These are phyloP conservation scores for Aspergillus coremiiformis DNA, from an alignment of 495 filamentous ascomycete genomes.

Conservation along the genomic window DNA sequence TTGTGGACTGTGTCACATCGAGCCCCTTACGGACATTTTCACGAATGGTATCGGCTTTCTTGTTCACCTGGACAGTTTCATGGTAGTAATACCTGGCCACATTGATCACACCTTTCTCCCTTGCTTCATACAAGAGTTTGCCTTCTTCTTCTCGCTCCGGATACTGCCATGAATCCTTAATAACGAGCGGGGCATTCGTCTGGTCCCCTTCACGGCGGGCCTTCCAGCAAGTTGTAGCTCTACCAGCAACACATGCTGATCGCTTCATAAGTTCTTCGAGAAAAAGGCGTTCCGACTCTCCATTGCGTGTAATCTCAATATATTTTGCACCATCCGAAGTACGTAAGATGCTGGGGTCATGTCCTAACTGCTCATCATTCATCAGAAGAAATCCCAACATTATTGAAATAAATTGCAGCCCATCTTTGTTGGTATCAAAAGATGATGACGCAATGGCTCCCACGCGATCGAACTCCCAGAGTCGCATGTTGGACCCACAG, in stretches of 20 bases:
- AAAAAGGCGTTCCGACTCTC: conserved; percentile 32
- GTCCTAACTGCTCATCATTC: conserved; percentile 38
- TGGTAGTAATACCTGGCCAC: conserved; percentile 30
- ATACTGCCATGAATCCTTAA: conserved; percentile 48
- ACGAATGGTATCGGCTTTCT: conserved; percentile 21
- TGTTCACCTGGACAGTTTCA: conserved; percentile 19
- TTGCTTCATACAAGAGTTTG: conserved; percentile 23
- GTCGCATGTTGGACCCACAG: conserved; percentile 13
- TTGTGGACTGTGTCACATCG: conserved; percentile 9
- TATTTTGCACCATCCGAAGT: conserved; percentile 23
- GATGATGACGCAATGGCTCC: conserved; percentile 35
- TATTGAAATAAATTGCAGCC: conserved; percentile 34
- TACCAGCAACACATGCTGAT: conserved; percentile 29
- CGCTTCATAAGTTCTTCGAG: conserved; percentile 34
- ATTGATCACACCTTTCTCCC: conserved; percentile 20
- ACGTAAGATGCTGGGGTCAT: conserved; percentile 33
- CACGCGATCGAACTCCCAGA: conserved; percentile 36
- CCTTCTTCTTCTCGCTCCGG: conserved; percentile 38
- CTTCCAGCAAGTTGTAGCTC: conserved; percentile 43
- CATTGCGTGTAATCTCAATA: conserved; percentile 30
- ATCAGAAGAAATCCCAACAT: conserved; percentile 41
- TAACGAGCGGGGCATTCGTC: conserved; percentile 27
- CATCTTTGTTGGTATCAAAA: conserved; percentile 43
- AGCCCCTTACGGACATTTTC: conserved; percentile 25
- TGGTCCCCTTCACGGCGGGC: conserved; percentile 29